Conservation (phyloP, 192 early-diverging fungal species). For the Bifiguratus adelaidae region DNA sequence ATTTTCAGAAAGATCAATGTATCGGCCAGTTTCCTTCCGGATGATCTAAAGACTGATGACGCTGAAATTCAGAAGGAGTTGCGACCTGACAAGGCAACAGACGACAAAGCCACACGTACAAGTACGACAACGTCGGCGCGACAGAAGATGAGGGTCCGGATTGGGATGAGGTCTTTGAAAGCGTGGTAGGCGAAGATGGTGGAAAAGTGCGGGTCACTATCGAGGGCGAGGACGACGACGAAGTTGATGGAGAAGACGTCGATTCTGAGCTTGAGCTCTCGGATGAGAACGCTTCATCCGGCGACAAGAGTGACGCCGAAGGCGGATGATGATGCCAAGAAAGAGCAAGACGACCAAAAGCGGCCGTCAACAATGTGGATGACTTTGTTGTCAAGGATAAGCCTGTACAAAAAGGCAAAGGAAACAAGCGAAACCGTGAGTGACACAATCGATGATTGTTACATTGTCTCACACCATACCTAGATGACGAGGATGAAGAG, state of each 20-base stretch:
- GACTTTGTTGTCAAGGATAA: conserved; percentile 9
- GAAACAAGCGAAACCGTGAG: conserved; percentile 2
- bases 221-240: conserved; percentile 13
- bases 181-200: conserved; percentile 57
- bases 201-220: conserved; percentile 19
- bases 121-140: too few species aligned
- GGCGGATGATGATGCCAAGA: conserved; percentile 16
- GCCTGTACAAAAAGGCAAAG: conserved; percentile 5
- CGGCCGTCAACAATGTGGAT: conserved; percentile 6
- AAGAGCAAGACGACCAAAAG: conserved; percentile 10
- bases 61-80: conserved; percentile 35
- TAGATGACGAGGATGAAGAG: conserved; percentile 20
- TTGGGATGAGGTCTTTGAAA: conserved; percentile 85
- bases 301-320: conserved; percentile 22
- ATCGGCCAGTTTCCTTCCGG: conserved; percentile 67
- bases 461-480: not conserved
- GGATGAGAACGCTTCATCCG: conserved; percentile 17
- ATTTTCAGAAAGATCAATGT: conserved; percentile 89
- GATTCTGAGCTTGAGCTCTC: conserved; percentile 29
- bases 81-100: conserved; percentile 14
- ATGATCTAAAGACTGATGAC: conserved; percentile 41
- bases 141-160: too few species aligned
- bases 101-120: too few species aligned
- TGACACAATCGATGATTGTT: not conserved
- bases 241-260: conserved; percentile 7